phyloP scores from a whole-genome alignment of 345 rosid species.

The Gossypium australe region DNA sequence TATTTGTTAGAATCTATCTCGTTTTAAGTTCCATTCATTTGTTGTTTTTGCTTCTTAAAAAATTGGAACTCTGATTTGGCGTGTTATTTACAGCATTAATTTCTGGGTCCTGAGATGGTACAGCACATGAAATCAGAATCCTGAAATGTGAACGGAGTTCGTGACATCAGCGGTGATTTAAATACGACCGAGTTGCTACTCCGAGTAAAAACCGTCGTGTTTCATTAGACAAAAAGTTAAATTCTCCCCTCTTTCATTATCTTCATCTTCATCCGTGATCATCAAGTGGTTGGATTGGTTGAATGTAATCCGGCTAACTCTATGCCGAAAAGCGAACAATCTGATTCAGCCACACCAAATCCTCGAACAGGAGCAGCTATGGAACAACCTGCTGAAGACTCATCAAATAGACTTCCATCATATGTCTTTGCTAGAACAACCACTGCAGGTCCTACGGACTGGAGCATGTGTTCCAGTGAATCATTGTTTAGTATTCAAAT shows the following conservation, averaged over 20 bases:
- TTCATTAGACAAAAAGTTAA: background rate
- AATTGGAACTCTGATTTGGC: background rate
- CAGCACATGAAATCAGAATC: constrained; percentile 23
- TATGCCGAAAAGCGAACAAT: background rate
- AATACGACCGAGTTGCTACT: background rate
- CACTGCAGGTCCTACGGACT: constrained; percentile 48
- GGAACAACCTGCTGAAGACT: constrained; percentile 31
- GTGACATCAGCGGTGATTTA: background rate
- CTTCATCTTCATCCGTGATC: background rate
- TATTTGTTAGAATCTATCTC: too few relatives aligned
- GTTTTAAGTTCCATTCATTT: too few relatives aligned
- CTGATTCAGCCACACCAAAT: constrained; percentile 20
- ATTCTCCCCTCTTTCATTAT: constrained; percentile 2
- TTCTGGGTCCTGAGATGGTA: constrained; percentile 11
- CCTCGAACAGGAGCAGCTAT: constrained; percentile 42
- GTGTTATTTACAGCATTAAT: constrained; percentile 12
- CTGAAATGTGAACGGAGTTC: constrained; percentile 9
- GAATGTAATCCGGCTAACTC: background rate
- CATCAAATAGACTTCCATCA: constrained; percentile 49
- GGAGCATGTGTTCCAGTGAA: constrained; percentile 37
- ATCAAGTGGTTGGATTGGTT: constrained; percentile 12
- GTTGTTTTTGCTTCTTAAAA: background rate
- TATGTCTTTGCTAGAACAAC: constrained; percentile 46
- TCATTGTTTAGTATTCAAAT: constrained; percentile 76
- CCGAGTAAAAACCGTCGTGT: background rate